Evolutionary conservation across 805 yeast species (phyloP).

Genomic region (Teunomyces atbi): DNA sequence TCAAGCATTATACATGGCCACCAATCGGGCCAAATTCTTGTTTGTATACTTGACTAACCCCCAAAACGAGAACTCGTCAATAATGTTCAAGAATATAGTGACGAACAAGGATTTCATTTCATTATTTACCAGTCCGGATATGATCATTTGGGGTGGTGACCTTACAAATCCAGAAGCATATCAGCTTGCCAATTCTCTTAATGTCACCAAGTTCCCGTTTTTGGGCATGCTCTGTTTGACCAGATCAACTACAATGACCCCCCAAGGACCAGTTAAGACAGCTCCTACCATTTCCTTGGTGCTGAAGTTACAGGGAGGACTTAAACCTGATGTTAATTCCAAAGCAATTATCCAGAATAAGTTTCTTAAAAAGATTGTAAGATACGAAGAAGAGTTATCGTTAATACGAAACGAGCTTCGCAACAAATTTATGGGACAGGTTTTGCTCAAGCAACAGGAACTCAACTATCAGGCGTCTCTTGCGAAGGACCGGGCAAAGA

Average conservation of each 20-base stretch:
- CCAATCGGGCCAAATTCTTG: slow-evolving; percentile 67
- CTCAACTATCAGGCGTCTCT: slow-evolving; percentile 71
- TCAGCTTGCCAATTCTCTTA: slow-evolving; percentile 74
- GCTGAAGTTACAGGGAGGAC: slow-evolving; percentile 61
- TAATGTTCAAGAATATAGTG: slow-evolving; percentile 54
- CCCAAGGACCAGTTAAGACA: slow-evolving; percentile 52
- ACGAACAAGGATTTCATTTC: slow-evolving; percentile 49
- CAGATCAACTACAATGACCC: slow-evolving; percentile 51
- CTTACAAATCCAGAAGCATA: slow-evolving; percentile 77
- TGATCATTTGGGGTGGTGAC: slow-evolving; percentile 86
- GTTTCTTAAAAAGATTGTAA: slow-evolving; percentile 46
- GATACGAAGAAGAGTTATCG: slow-evolving; percentile 60
- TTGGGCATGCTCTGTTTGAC: slow-evolving; percentile 74
- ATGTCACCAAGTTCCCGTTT: slow-evolving; percentile 76
- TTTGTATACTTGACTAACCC: slow-evolving; percentile 72
- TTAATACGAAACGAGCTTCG: slow-evolving; percentile 62
- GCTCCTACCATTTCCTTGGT: slow-evolving; percentile 61
- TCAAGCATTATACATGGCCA: slow-evolving; percentile 70
- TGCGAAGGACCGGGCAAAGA: slow-evolving; percentile 59
- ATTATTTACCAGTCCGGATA: slow-evolving; percentile 42
- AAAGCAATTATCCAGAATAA: slow-evolving; percentile 34
- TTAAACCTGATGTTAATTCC: slow-evolving; percentile 40
- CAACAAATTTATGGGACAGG: slow-evolving; percentile 55
- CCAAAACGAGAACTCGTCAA: slow-evolving; percentile 59
- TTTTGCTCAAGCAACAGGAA: slow-evolving; percentile 71